These are phyloP conservation scores for Phascolomyces articulosus DNA, from an alignment of 371 early-diverging fungal genomes.

Conservation along the genomic window DNA sequence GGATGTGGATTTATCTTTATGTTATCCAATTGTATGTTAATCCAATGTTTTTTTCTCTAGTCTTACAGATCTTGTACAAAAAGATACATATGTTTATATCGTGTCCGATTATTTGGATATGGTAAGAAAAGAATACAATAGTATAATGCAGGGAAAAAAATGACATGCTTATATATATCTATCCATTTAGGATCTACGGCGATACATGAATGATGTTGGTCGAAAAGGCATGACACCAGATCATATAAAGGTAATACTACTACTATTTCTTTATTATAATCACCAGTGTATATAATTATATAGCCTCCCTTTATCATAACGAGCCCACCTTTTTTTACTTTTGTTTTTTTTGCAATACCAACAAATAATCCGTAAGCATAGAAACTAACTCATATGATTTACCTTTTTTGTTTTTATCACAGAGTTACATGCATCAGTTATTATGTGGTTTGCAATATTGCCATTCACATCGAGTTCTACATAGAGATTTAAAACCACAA, in stretches of 20 bases:
- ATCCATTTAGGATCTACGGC: conserved; percentile 82
- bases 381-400: neutral
- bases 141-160: too few species aligned
- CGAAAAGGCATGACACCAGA: conserved; percentile 59
- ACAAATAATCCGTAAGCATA: too few species aligned
- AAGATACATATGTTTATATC: conserved; percentile 89
- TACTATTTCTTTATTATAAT: neutral
- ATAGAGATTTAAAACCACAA: conserved; percentile 94
- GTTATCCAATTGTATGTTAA: neutral
- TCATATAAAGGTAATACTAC: conserved; percentile 59
- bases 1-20: neutral
- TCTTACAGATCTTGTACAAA: conserved; percentile 91
- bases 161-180: neutral
- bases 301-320: too few species aligned
- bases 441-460: conserved; percentile 84
- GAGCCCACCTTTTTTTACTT: too few species aligned
- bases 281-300: too few species aligned
- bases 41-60: conserved; percentile 42
- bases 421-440: conserved; percentile 93
- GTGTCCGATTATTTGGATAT: conserved; percentile 97
- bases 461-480: conserved; percentile 88
- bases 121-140: too few species aligned
- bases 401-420: conserved; percentile 6
- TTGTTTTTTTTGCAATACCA: too few species aligned
- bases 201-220: conserved; percentile 84